phyloP scores from a whole-genome alignment of 139 green algal species.

The Chlamydomonas eustigma region DNA sequence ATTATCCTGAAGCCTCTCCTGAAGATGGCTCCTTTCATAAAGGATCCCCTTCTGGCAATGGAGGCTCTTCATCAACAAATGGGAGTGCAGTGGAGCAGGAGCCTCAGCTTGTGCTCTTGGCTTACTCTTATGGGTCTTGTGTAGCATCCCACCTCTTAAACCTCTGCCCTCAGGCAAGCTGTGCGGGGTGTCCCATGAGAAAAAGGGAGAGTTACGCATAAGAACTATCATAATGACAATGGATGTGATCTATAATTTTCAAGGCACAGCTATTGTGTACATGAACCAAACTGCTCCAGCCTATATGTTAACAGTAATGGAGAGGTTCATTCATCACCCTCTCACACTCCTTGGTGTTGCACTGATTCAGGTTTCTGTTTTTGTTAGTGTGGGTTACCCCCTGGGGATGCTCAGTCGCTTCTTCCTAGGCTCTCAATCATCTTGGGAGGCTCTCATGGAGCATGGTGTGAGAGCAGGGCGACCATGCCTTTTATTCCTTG shows the following conservation, averaged over 20 bases:
- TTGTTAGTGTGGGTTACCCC: slow-evolving; percentile 1
- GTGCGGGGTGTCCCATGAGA: no score
- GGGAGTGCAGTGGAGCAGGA: neutral
- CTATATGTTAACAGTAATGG: no score
- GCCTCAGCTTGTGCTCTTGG: neutral
- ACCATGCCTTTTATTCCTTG: slow-evolving; percentile 1
- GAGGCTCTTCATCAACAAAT: neutral
- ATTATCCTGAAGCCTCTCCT: no score
- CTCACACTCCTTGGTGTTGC: no score
- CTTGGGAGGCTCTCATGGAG: neutral
- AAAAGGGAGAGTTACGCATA: no score
- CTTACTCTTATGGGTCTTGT: slow-evolving; percentile 14
- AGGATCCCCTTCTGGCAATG: no score
- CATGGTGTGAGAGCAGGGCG: neutral
- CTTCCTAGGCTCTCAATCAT: neutral
- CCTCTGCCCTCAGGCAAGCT: neutral
- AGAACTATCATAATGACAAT: no score
- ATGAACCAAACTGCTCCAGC: no score
- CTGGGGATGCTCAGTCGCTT: slow-evolving; percentile 9
- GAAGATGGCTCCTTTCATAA: no score
- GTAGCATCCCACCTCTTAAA: slow-evolving; percentile 5
- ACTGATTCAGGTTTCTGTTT: slow-evolving; percentile 2
- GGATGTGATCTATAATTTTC: no score
- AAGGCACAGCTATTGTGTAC: no score
- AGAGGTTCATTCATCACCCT: no score